Evolutionary conservation across 2,329 filamentous ascomycete genomes (phyloP).

Genomic region (Cytospora piceae): DNA sequence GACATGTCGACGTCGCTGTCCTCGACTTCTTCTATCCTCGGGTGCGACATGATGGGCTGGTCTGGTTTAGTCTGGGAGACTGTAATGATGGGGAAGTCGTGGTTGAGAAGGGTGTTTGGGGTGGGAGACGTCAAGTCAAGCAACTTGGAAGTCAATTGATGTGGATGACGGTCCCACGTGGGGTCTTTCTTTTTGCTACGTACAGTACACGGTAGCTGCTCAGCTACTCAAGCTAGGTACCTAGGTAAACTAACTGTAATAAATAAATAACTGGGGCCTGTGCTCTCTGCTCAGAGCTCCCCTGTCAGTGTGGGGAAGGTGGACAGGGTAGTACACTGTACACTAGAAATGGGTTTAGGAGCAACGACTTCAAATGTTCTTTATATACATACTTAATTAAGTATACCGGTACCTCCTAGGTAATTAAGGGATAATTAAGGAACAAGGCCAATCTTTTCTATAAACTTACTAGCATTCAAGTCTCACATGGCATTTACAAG

Average conservation of each 20-base stretch:
- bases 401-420: no score
- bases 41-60: slow-evolving; percentile 71
- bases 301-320: neutral
- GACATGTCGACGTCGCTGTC: slow-evolving; percentile 75
- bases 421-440: no score
- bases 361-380: neutral
- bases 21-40: slow-evolving; percentile 89
- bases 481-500: neutral
- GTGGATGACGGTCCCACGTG: slow-evolving; percentile 20
- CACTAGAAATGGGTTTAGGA: neutral
- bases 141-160: neutral
- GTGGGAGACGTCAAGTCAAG: neutral
- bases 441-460: no score
- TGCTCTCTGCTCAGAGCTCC: neutral
- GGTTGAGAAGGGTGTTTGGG: neutral
- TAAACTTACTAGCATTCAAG: neutral
- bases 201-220: neutral
- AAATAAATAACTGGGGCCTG: neutral
- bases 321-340: neutral
- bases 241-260: no score
- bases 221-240: neutral
- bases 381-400: neutral
- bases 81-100: no score
- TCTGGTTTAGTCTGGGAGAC: no score
- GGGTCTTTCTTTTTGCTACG: slow-evolving; percentile 15